Evolutionary conservation across 2,329 filamentous ascomycete genomes (phyloP).

Genomic region (Iodosphaeria phyllophila): DNA sequence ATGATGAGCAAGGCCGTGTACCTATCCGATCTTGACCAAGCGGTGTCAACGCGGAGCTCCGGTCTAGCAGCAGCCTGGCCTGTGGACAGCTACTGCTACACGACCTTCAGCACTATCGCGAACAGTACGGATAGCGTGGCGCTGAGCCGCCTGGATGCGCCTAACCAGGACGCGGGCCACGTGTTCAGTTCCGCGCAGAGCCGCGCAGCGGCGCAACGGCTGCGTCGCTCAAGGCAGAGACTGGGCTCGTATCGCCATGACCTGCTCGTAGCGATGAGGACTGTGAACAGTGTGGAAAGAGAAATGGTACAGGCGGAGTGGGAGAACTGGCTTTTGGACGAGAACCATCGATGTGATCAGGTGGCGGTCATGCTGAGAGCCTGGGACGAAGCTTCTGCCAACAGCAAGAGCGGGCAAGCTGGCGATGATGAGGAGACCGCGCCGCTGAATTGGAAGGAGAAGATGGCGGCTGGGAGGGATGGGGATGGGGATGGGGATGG

Average conservation of each 20-base stretch:
- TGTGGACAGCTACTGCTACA: conserved; percentile 31
- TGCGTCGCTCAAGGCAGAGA: conserved; percentile 65
- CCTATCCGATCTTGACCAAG: conserved; percentile 59
- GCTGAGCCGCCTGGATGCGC: conserved; percentile 37
- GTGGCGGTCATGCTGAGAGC: conserved; percentile 24
- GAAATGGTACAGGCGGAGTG: conserved; percentile 79
- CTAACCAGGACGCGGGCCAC: conserved; percentile 32
- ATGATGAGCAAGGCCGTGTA: conserved; percentile 79
- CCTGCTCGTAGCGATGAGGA: conserved; percentile 71
- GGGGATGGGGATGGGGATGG: conserved; percentile 4
- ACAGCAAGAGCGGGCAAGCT: conserved; percentile 5
- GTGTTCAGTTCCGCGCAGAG: conserved; percentile 27
- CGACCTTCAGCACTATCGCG: conserved; percentile 40
- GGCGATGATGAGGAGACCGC: conserved; percentile 14
- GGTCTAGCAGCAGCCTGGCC: conserved; percentile 17
- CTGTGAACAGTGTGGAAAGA: conserved; percentile 75
- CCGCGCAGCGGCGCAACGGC: conserved; percentile 37
- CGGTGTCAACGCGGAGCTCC: conserved; percentile 21
- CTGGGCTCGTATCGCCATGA: conserved; percentile 78
- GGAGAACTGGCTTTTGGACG: conserved; percentile 78
- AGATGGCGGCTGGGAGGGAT: conserved; percentile 6
- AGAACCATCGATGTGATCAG: conserved; percentile 57
- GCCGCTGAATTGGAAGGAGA: conserved; percentile 9
- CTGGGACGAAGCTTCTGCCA: conserved; percentile 6
- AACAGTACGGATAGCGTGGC: conserved; percentile 37